A percentile compares a stretch with the other conserved stretches of the same genome.
Evolutionary conservation across 1,284 basidiomycete species (phyloP).

Genomic region (Ustilago hordei): DNA sequence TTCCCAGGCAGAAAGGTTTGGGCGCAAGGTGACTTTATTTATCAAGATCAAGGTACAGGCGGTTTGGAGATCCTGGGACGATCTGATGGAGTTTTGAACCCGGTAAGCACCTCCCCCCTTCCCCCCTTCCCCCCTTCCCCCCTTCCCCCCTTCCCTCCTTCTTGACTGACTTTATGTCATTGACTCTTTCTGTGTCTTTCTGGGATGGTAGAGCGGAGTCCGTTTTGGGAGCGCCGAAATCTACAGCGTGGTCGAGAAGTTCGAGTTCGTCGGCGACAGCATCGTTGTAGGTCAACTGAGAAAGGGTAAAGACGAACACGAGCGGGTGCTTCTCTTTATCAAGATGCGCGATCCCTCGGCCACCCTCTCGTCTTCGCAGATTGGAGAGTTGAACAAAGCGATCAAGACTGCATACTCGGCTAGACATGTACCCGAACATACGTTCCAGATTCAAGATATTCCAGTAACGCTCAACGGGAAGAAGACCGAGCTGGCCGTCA

Average conservation of each 20-base stretch:
- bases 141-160: background rate
- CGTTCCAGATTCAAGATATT: slow-evolving; percentile 60
- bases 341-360: slow-evolving; percentile 51
- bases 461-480: slow-evolving; percentile 59
- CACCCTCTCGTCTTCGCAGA: slow-evolving; percentile 31
- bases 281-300: slow-evolving; percentile 64
- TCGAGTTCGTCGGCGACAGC: slow-evolving; percentile 60
- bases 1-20: slow-evolving; percentile 52
- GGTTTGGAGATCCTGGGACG: slow-evolving; percentile 83
- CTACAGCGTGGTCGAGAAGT: slow-evolving; percentile 78
- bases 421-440: slow-evolving; percentile 64
- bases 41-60: slow-evolving; percentile 70
- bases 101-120: slow-evolving; percentile 70
- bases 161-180: background rate
- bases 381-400: slow-evolving; percentile 51
- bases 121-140: background rate
- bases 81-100: slow-evolving; percentile 71
- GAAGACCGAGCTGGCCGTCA: slow-evolving; percentile 62
- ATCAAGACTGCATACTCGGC: slow-evolving; percentile 58
- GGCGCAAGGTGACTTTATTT: slow-evolving; percentile 58
- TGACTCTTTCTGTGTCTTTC: slow-evolving; percentile 1
- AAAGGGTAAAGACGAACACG: slow-evolving; percentile 56
- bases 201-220: slow-evolving; percentile 73
- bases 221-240: slow-evolving; percentile 86
- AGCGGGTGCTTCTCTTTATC: slow-evolving; percentile 68